Evolutionary conservation across 2,329 filamentous ascomycete species (phyloP), one percentile per base, ranked within the genome.

Genomic region (Coniochaeta sp.): DNA sequence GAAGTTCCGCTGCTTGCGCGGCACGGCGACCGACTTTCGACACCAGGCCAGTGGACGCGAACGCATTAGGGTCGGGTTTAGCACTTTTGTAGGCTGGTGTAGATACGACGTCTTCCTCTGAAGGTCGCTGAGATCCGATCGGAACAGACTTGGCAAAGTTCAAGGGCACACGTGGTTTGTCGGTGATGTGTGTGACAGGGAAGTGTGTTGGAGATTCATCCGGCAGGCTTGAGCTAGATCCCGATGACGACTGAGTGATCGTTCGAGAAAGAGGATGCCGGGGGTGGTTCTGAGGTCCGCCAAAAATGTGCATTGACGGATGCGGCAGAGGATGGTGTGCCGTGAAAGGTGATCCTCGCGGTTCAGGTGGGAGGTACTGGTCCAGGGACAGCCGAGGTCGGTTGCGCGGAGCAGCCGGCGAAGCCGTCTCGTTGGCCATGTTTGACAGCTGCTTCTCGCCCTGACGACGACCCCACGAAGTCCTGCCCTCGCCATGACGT

Each of bases 21-120:
- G 88, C 84, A 71, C 90, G 88, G 60, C 90, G 88, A 69, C 95
- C 96, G 73, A 96, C 90, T 77, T 99, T 99, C 12, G 95, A 97
- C 59, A 99, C 89, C 30, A 99, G 79, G 1, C 93, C 93, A 0
- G 95, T 98, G 1, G 95, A 98, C 80, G 91, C 92, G 74, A 97
- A 97, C 7, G 92, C 92, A 44, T 89, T 87, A 34, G 90, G 88
- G 60, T 90, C 82, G 24, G 93, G 89, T 69, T 88, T 91, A 8
- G 86, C 89, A 57, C 85, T 79, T 73, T 91, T 93, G 75, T 90
- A 95, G 59, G 88, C 83, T 0, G 91, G 91, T 0, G 91, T 96
- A 34, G 88, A 87, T 65, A 91, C 87, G 58, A 79, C 78, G 30
- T 55, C 32, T 9, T 12, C 50, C 1, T 56, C 34, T 36, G 54